Evolutionary conservation across 176 grass and related monocot genomes (phyloP).

Genomic region (Luzula sylvatica): DNA sequence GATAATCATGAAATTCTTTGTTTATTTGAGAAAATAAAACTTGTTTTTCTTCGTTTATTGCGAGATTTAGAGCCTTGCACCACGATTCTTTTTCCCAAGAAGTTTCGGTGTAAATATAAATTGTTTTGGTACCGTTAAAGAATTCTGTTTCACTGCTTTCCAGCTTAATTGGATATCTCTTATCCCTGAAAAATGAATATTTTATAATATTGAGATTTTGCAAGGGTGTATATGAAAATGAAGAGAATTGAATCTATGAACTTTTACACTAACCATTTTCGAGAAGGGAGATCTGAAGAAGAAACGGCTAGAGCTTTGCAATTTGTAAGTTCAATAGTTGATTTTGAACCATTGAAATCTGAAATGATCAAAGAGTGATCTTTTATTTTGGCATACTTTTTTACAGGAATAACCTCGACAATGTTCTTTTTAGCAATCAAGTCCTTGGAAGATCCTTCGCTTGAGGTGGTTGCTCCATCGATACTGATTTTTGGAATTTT

Average conservation of each 20-base stretch:
- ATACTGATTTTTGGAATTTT: conserved; percentile 47
- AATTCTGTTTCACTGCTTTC: conserved; percentile 53
- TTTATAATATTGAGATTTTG: conserved; percentile 1
- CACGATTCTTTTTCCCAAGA: conserved; percentile 99
- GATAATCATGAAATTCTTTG: conserved; percentile 61
- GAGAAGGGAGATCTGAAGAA: conserved; percentile 57
- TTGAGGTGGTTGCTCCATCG: conserved; percentile 29
- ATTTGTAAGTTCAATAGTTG: conserved; percentile 48
- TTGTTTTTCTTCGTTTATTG: conserved; percentile 48
- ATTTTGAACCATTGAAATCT: conserved; percentile 37
- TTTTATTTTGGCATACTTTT: conserved; percentile 62
- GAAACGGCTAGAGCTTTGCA: conserved; percentile 68
- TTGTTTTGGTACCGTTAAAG: conserved; percentile 72
- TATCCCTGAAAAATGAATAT: conserved; percentile 57
- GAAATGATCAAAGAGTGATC: conserved; percentile 48
- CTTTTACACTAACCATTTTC: conserved; percentile 69
- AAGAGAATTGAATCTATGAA: not conserved
- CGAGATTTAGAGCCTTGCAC: conserved; percentile 91
- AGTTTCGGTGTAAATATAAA: conserved; percentile 75
- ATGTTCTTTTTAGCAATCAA: conserved; percentile 41
- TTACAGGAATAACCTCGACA: conserved; percentile 70
- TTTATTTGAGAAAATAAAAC: conserved; percentile 47
- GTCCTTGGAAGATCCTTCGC: conserved; percentile 37
- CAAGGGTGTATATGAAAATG: not conserved
- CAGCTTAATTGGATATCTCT: conserved; percentile 88